Evolutionary conservation across 352 stramenopile species (phyloP).

Genomic region (Pythium brassicae): DNA sequence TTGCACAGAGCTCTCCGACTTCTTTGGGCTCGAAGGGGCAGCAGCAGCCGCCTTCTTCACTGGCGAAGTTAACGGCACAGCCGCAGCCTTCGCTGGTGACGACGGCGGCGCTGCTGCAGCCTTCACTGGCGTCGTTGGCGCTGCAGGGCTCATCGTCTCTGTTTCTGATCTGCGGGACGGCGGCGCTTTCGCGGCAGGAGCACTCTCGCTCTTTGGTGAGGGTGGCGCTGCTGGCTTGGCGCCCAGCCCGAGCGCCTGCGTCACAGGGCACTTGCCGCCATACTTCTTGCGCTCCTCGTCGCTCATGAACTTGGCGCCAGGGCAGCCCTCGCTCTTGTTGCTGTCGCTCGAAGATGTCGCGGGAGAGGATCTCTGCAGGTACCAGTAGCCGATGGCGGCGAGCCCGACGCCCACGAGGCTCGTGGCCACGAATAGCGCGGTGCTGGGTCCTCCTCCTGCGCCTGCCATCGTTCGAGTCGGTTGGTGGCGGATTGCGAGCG

Average conservation of each 20-base stretch:
- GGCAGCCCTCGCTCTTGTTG: conserved; percentile 14
- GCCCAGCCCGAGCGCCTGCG: conserved; percentile 22
- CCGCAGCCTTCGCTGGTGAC: background rate
- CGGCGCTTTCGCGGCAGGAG: too few relatives aligned
- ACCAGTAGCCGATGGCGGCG: conserved; percentile 51
- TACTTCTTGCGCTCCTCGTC: conserved; percentile 29
- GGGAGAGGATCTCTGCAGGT: conserved; percentile 25
- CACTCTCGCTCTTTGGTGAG: conserved; percentile 13
- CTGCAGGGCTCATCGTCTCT: background rate
- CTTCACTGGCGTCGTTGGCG: conserved; percentile 8
- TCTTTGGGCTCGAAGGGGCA: conserved; percentile 1
- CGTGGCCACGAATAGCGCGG: conserved; percentile 53
- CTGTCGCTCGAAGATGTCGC: background rate
- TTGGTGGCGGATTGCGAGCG: background rate
- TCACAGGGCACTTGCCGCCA: conserved; percentile 36
- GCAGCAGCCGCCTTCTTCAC: conserved; percentile 9
- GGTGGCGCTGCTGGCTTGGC: background rate
- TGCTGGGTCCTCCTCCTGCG: conserved; percentile 21
- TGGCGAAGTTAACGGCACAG: conserved; percentile 4
- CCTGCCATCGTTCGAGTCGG: conserved; percentile 22
- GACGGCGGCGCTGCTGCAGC: too few relatives aligned
- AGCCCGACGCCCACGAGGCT: conserved; percentile 57
- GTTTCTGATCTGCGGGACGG: too few relatives aligned
- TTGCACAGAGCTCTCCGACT: conserved; percentile 10
- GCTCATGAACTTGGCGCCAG: conserved; percentile 23